Conservation (phyloP, 768 basidiomycete genomes). For the Ramaria sp. region DNA sequence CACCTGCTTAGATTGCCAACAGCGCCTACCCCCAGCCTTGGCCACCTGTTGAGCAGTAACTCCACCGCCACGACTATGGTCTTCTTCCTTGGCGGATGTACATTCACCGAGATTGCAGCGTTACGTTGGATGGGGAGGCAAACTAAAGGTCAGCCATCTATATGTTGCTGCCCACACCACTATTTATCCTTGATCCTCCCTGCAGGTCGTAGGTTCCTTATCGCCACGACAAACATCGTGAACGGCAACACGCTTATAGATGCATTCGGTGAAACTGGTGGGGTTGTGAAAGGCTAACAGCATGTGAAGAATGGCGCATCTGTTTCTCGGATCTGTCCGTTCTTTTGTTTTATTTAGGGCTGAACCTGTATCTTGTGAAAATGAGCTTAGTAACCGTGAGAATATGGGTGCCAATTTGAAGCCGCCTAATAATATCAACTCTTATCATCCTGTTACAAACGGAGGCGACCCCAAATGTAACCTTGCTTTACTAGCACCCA, state of each 20-base stretch:
- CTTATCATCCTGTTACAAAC: background rate
- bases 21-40: background rate
- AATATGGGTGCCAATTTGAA: too few species aligned
- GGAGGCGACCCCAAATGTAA: background rate
- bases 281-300: too few species aligned
- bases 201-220: constrained; percentile 77
- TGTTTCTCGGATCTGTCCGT: too few species aligned
- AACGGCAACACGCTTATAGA: constrained; percentile 39
- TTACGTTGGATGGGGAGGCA: constrained; percentile 86
- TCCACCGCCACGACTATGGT: constrained; percentile 71
- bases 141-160: constrained; percentile 48
- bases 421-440: background rate
- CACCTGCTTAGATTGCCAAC: background rate
- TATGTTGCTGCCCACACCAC: background rate
- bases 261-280: constrained; percentile 7
- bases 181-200: background rate
- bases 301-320: too few species aligned
- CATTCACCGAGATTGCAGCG: constrained; percentile 94
- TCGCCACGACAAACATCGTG: constrained; percentile 87
- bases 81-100: constrained; percentile 96
- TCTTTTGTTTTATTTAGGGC: too few species aligned
- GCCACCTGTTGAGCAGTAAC: background rate
- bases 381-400: too few species aligned
- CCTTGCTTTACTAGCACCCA: too few species aligned
- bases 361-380: too few species aligned